Conservation (phyloP, 345 rosid species). For the Brassica carinata region DNA sequence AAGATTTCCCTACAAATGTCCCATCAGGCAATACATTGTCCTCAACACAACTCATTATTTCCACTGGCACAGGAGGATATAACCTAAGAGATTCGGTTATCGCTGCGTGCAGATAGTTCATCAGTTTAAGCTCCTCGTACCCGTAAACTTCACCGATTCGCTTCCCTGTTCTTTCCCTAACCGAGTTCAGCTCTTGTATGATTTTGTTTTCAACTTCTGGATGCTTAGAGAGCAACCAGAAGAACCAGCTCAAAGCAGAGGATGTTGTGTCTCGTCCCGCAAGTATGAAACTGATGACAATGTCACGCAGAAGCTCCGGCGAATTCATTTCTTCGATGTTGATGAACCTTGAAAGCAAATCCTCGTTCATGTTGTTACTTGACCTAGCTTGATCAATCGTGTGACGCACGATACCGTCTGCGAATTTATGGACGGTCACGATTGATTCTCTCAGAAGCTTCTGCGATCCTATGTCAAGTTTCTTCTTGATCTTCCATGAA, state of each 20-base stretch:
- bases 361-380: conserved; percentile 31
- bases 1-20: conserved; percentile 51
- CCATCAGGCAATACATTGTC: conserved; percentile 77
- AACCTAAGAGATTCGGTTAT: conserved; percentile 67
- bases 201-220: conserved; percentile 47
- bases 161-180: conserved; percentile 21
- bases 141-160: conserved; percentile 36
- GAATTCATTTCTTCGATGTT: conserved; percentile 47
- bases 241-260: conserved; percentile 78
- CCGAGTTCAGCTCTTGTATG: conserved; percentile 44
- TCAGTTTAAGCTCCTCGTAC: conserved; percentile 60
- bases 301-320: conserved; percentile 50
- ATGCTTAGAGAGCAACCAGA: conserved; percentile 54
- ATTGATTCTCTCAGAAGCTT: conserved; percentile 42
- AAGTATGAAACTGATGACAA: conserved; percentile 61
- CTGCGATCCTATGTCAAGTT: conserved; percentile 54
- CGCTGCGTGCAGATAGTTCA: conserved; percentile 71
- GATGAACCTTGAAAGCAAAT: conserved; percentile 61
- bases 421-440: conserved; percentile 50
- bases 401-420: conserved; percentile 43
- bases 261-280: conserved; percentile 79
- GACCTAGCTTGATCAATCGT: conserved; percentile 58
- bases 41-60: conserved; percentile 47
- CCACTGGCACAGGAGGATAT: conserved; percentile 70
- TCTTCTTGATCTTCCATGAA: conserved; percentile 52